Conservation (phyloP, 176 grass and related monocot species). For the Leersia perrieri region DNA sequence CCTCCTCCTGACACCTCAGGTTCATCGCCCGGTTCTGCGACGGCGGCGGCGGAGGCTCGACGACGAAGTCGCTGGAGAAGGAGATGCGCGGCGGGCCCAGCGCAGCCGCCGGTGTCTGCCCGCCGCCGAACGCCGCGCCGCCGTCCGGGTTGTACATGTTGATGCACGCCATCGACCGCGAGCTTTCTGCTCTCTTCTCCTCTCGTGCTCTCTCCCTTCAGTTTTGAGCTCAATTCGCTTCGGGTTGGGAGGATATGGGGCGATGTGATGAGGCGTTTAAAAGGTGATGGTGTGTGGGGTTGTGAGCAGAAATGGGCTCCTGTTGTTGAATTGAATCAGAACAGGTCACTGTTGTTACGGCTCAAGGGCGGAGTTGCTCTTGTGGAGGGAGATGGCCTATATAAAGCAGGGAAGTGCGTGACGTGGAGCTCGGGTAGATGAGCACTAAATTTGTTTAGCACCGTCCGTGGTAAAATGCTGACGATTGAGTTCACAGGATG, state of each 20-base stretch:
- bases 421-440: conserved; percentile 30
- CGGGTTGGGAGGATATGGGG: background rate
- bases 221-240: conserved; percentile 8
- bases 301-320: background rate
- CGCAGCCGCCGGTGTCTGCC: conserved; percentile 28
- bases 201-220: conserved; percentile 2
- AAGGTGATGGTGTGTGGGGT: conserved; percentile 16
- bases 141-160: conserved; percentile 87
- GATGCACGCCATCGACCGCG: conserved; percentile 71
- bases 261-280: conserved; percentile 6
- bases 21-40: conserved; percentile 50
- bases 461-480: conserved; percentile 26
- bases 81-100: conserved; percentile 86
- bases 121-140: conserved; percentile 36
- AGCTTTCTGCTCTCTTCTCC: conserved; percentile 29
- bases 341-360: conserved; percentile 48
- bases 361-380: conserved; percentile 6
- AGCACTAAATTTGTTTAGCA: conserved; percentile 32
- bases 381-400: conserved; percentile 17
- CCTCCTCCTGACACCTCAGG: conserved; percentile 54
- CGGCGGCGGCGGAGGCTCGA: conserved; percentile 62
- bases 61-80: conserved; percentile 94
- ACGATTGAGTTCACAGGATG: conserved; percentile 18
- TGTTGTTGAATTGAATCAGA: background rate
- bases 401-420: conserved; percentile 18